Percentiles rank a stretch among this genome's conserved stretches.
These are phyloP conservation scores for Myriosclerotinia scirpicola DNA, from an alignment of 2,329 filamentous ascomycete species.

Conservation along the genomic window DNA sequence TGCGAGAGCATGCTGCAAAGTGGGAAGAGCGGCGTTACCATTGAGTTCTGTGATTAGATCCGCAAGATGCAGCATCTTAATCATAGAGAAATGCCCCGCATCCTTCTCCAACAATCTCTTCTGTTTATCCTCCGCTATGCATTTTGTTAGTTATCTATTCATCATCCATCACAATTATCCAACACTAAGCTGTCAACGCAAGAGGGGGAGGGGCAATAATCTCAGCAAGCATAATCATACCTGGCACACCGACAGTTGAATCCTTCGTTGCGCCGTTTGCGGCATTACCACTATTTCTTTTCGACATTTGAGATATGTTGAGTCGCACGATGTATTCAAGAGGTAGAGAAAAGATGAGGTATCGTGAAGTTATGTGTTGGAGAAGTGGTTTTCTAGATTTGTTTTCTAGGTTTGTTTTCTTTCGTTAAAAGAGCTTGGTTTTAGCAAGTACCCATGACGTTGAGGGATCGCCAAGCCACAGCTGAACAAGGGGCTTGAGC, in stretches of 20 bases:
- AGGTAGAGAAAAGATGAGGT: not conserved
- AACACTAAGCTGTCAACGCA: not conserved
- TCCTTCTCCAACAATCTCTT: slow-evolving; percentile 69
- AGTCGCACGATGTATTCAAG: not conserved
- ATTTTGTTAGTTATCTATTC: not conserved
- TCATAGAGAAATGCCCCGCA: slow-evolving; percentile 70
- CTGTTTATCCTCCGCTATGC: slow-evolving; percentile 70
- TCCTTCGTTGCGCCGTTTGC: slow-evolving; percentile 52
- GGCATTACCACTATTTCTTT: slow-evolving; percentile 54
- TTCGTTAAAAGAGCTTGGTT: slow-evolving; percentile 23
- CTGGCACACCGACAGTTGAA: slow-evolving; percentile 44
- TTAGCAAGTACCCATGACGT: slow-evolving; percentile 21
- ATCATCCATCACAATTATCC: slow-evolving; percentile 25
- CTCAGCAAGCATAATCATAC: slow-evolving; percentile 41
- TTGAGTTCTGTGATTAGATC: slow-evolving; percentile 84
- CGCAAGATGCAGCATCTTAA: slow-evolving; percentile 72
- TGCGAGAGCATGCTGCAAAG: slow-evolving; percentile 28
- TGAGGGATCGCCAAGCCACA: slow-evolving; percentile 22
- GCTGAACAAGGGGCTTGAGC: slow-evolving; percentile 12
- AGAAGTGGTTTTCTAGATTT: slow-evolving; percentile 10
- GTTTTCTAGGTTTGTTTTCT: slow-evolving; percentile 20
- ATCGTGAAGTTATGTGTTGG: slow-evolving; percentile 2
- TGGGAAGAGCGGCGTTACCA: slow-evolving; percentile 48
- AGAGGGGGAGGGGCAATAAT: slow-evolving; percentile 16
- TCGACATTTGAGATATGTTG: slow-evolving; percentile 54